Base-by-base conservation (phyloP, 108 stramenopile genomes). In the Pseudonitzschia delicatissima region DNA sequence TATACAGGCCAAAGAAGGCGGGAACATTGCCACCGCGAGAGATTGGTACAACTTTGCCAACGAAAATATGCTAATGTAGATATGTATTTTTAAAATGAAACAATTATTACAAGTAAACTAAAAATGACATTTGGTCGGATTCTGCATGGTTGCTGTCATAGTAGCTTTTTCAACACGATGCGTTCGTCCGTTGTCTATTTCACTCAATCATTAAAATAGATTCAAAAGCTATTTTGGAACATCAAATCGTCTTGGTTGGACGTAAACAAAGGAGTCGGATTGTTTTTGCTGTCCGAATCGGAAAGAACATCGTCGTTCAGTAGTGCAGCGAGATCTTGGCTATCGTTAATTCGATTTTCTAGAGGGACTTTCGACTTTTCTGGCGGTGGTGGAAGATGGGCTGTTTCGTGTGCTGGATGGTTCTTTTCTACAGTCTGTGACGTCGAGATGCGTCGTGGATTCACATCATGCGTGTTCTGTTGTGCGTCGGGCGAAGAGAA, bases 291-390 rank as follows among this genome's bases (percentile, higher is more conserved):
- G 17, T 27, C 55, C 25, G 55, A 57, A 66, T 73, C 73, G 49
- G 73, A 67, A n/a, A 83, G 62, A 21, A 81, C 44, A 12, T 81
- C 77, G 28, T 68, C 80, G 23, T 81, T 74, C 68, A 77, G 74
- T 3, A 70, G 69, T 27, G 13, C 28, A 67, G 77, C 77, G 34
- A 77, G 74, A 28, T 70, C 77, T 29, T 21, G n/a, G 26, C 15
- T 42, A 39, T 57, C 44, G n/a, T n/a, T n/a, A n/a, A n/a, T n/a
- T n/a, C n/a, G n/a, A n/a, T n/a, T n/a, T n/a, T n/a, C n/a, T n/a
- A n/a, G n/a, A n/a, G n/a, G n/a, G n/a, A 64, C 36, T 32, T 5
- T 17, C 35, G 9, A n/a, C 35, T 36, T 21, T 31, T 26, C 13
- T 29, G 42, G 31, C 49, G 21, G 39, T 62, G 18, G 18, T 32